phyloP scores from a whole-genome alignment of 2,329 filamentous ascomycete species.

The Penicillium aurantiogriseum region DNA sequence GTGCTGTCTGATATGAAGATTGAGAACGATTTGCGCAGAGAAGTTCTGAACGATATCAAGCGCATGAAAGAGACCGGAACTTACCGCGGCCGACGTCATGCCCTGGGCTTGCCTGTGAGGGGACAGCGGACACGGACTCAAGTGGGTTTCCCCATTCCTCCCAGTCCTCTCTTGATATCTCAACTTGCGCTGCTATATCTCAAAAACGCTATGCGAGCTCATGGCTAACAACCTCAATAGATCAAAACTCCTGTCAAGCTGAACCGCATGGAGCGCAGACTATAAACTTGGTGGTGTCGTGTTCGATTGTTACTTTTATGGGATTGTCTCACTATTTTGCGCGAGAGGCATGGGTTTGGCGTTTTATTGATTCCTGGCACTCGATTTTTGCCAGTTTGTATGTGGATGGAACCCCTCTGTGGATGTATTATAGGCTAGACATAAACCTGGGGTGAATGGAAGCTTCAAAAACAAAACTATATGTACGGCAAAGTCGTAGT shows the following conservation, averaged over 20 bases:
- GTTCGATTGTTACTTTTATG: conserved; percentile 20
- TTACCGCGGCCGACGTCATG: conserved; percentile 85
- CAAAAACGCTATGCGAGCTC: background rate
- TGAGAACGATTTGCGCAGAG: conserved; percentile 78
- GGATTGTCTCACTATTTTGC: conserved; percentile 21
- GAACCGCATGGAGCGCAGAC: conserved; percentile 58
- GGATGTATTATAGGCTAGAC: conserved; percentile 25
- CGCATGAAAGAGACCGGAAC: conserved; percentile 86
- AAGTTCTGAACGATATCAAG: conserved; percentile 80
- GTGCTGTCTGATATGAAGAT: conserved; percentile 90
- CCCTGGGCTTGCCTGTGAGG: conserved; percentile 85
- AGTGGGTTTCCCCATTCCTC: conserved; percentile 41
- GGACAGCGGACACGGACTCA: conserved; percentile 85
- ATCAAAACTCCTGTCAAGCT: conserved; percentile 59
- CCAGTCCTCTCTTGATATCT: background rate
- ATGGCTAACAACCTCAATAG: conserved; percentile 38
- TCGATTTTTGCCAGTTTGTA: conserved; percentile 14
- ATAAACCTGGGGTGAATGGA: conserved; percentile 4
- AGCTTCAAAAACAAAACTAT: background rate
- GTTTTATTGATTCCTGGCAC: conserved; percentile 24
- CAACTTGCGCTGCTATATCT: background rate
- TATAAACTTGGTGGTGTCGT: conserved; percentile 25
- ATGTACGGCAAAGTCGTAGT: background rate
- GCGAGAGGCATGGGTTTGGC: conserved; percentile 27
- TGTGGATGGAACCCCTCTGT: conserved; percentile 20